Conservation (phyloP, 148 eudicot species). For the Talinum fruticosum region DNA sequence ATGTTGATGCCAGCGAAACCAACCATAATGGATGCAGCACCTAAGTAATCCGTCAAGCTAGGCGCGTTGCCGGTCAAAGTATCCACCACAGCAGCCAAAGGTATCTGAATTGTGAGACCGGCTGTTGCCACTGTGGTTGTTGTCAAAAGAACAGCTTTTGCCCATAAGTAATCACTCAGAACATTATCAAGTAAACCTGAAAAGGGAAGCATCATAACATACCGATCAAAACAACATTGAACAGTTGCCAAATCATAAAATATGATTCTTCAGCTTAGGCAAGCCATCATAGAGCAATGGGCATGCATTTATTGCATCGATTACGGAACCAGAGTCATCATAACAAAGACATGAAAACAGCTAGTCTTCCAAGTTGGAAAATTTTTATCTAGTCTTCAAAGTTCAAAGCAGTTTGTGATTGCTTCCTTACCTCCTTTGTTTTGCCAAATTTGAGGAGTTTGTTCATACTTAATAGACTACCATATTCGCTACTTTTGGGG, state of each 20-base stretch:
- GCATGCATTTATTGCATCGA: too few relatives aligned
- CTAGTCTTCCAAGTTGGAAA: neutral
- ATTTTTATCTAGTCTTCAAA: too few relatives aligned
- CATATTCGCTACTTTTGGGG: too few relatives aligned
- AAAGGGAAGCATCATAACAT: neutral
- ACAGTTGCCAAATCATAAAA: neutral
- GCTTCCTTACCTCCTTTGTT: too few relatives aligned
- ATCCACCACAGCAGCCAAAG: conserved; percentile 85
- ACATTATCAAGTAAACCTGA: conserved; percentile 90
- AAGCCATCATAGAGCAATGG: neutral
- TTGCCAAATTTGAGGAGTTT: too few relatives aligned
- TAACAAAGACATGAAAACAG: neutral
- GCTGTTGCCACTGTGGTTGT: conserved; percentile 97
- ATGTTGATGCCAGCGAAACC: conserved; percentile 87
- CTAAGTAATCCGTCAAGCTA: conserved; percentile 56
- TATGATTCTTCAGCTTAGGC: neutral
- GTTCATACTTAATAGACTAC: too few relatives aligned
- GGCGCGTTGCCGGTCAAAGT: conserved; percentile 72
- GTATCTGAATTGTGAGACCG: conserved; percentile 96
- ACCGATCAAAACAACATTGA: neutral
- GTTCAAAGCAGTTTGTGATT: too few relatives aligned
- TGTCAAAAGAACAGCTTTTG: conserved; percentile 91
- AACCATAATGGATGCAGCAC: conserved; percentile 77
- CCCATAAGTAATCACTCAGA: conserved; percentile 95
- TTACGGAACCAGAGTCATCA: neutral